Conservation (phyloP, 495 filamentous ascomycete species). For the Tuber brumale region DNA sequence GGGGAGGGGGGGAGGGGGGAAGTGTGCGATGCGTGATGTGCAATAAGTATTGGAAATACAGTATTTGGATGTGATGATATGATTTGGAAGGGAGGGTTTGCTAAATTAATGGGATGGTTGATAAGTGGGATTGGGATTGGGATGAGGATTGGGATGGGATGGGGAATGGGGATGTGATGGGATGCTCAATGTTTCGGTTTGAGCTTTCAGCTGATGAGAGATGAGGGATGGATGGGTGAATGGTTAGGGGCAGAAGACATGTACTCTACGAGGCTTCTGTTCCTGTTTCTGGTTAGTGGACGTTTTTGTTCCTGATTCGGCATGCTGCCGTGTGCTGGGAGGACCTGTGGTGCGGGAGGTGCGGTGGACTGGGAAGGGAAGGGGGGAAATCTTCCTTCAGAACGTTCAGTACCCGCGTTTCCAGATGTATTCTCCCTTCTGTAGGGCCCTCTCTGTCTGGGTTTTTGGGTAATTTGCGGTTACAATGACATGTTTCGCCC, state of each 20-base stretch:
- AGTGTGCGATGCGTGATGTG: neutral
- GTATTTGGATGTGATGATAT: neutral
- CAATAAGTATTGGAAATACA: neutral
- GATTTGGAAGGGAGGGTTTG: neutral
- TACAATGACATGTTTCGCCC: neutral
- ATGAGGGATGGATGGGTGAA: neutral
- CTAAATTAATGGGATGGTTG: neutral
- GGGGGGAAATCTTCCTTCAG: neutral
- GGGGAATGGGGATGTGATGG: neutral
- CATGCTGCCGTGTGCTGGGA: neutral
- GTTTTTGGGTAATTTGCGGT: neutral
- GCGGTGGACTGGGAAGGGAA: neutral
- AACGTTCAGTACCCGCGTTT: conserved; percentile 3
- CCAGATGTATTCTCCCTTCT: neutral
- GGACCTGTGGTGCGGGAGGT: neutral
- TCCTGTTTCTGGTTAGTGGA: neutral
- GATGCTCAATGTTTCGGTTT: conserved; percentile 4
- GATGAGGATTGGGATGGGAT: neutral
- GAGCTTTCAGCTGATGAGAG: conserved; percentile 1
- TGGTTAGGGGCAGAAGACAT: neutral
- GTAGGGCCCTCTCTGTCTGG: neutral
- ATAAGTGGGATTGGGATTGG: neutral
- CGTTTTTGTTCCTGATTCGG: neutral
- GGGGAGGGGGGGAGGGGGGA: neutral
- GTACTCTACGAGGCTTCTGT: neutral